These are phyloP conservation scores for Moesziomyces aphidis DNA, from an alignment of 1,284 basidiomycete genomes.

Conservation along the genomic window DNA sequence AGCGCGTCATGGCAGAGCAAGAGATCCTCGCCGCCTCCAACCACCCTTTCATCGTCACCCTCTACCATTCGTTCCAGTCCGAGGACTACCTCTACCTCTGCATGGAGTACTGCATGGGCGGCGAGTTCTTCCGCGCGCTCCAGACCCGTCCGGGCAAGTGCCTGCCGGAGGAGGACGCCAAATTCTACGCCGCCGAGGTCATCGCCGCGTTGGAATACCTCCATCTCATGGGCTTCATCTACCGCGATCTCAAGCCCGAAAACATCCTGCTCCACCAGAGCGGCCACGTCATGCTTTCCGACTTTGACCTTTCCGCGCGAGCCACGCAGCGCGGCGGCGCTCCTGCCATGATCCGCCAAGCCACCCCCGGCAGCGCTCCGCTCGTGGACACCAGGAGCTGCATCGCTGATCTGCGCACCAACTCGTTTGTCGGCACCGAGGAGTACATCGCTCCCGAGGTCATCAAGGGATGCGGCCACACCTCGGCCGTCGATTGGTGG, in stretches of 20 bases:
- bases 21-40: slow-evolving; percentile 65
- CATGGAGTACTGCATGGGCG: slow-evolving; percentile 91
- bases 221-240: slow-evolving; percentile 99
- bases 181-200: slow-evolving; percentile 98
- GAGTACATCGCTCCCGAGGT: slow-evolving; percentile 99
- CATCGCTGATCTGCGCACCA: slow-evolving; percentile 96
- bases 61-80: slow-evolving; percentile 67
- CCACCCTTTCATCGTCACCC: slow-evolving; percentile 67
- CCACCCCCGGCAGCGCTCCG: slow-evolving; percentile 89
- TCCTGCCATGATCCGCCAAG: slow-evolving; percentile 88
- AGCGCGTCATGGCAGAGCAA: slow-evolving; percentile 66
- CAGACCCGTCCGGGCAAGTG: slow-evolving; percentile 91
- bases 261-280: slow-evolving; percentile 97
- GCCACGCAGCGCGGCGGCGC: slow-evolving; percentile 80
- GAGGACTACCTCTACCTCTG: slow-evolving; percentile 66
- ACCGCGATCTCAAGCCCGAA: slow-evolving; percentile 98
- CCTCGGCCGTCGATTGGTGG: slow-evolving; percentile 99
- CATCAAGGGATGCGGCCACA: slow-evolving; percentile 96
- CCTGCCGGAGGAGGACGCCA: slow-evolving; percentile 90
- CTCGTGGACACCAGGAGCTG: slow-evolving; percentile 96
- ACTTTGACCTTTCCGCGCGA: slow-evolving; percentile 98
- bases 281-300: slow-evolving; percentile 99
- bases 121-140: slow-evolving; percentile 94
- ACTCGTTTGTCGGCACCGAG: slow-evolving; percentile 98
- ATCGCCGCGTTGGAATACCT: slow-evolving; percentile 96